Evolutionary conservation across 208 protist genomes (phyloP), one percentile per base, ranked within the genome.

Genomic region (Phytomonas francai): DNA sequence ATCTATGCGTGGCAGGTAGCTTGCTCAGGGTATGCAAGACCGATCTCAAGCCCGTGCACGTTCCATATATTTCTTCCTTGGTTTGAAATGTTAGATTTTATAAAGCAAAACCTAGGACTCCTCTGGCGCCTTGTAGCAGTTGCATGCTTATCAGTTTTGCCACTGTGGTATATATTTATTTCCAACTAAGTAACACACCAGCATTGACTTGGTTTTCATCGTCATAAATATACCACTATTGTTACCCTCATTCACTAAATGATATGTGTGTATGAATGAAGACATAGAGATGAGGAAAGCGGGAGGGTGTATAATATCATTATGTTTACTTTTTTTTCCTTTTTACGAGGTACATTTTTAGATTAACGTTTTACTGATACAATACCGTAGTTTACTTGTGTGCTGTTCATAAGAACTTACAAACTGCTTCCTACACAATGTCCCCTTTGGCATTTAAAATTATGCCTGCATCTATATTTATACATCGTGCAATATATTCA

Each of bases 1-100:
- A 11, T 87, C 16, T 90, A 80, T 74, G 84, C 78, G 36, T 81
- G 70, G 67, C 79, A 87, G 65, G 74, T 90, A 31, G 67, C 84
- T 30, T 76, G 84, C 78, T 71, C 74, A 62, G 77, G 81, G 62
- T 70, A 80, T 56, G 67, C 81, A 16, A 61, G 49, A 5, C 73
- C 84, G 12, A 45, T 76, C 30, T 64, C 72, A 31, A 74, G 72
- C 1, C 76, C 79, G 9, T 77, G 78, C 59, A 51, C 73, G 45
- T 32, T 89, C 59, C 74, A 73, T 25, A 65, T 86, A 11, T 83
- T 89, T 32, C 77, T 78, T 3, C 62, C 79, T 7, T 85, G 82
- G 70, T 86, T 89, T 73, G 67, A 67, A 11, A 51, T 78, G 28
- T 67, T 82, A 34, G 74, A 82, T 45, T 63, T 56, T 61, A 16